These are phyloP conservation scores for Boletus subcaerulescens DNA, from an alignment of 768 basidiomycete genomes.

Conservation along the genomic window DNA sequence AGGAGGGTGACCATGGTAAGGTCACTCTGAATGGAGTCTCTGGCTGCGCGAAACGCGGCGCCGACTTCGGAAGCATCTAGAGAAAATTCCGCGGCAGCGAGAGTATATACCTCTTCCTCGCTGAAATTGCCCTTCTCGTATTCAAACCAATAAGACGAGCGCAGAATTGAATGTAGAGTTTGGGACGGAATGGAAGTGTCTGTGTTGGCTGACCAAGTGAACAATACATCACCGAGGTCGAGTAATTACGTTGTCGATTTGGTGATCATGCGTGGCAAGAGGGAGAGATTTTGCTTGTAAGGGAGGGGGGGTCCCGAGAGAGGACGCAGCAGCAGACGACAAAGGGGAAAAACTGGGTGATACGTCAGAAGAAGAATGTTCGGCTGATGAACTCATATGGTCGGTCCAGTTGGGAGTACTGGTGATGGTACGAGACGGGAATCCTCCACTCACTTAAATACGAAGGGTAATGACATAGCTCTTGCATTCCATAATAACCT, in stretches of 20 bases:
- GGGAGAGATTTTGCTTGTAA: background rate
- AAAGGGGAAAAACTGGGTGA: background rate
- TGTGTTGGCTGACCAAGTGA: slow-evolving; percentile 20
- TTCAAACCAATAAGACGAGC: slow-evolving; percentile 20
- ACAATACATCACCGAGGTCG: slow-evolving; percentile 22
- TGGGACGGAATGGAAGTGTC: slow-evolving; percentile 11
- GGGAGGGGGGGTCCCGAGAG: slow-evolving; percentile 3
- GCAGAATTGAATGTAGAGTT: slow-evolving; percentile 10
- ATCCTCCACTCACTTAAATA: background rate
- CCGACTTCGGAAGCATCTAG: slow-evolving; percentile 12
- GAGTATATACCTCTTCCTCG: slow-evolving; percentile 9
- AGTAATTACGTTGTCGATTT: slow-evolving; percentile 22
- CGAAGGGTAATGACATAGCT: too few relatives aligned
- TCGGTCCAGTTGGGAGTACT: background rate
- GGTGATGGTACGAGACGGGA: background rate
- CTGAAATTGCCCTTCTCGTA: slow-evolving; percentile 20
- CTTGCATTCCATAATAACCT: too few relatives aligned
- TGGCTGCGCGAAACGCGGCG: slow-evolving; percentile 5
- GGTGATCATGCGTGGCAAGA: slow-evolving; percentile 1
- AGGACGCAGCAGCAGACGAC: background rate
- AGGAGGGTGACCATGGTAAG: slow-evolving; percentile 14
- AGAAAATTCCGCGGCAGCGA: slow-evolving; percentile 11
- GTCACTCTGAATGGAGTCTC: slow-evolving; percentile 9
- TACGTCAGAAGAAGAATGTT: background rate
- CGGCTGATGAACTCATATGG: slow-evolving; percentile 2